These are phyloP conservation scores for Serendipita sp. DNA, from an alignment of 768 basidiomycete species.

Conservation along the genomic window DNA sequence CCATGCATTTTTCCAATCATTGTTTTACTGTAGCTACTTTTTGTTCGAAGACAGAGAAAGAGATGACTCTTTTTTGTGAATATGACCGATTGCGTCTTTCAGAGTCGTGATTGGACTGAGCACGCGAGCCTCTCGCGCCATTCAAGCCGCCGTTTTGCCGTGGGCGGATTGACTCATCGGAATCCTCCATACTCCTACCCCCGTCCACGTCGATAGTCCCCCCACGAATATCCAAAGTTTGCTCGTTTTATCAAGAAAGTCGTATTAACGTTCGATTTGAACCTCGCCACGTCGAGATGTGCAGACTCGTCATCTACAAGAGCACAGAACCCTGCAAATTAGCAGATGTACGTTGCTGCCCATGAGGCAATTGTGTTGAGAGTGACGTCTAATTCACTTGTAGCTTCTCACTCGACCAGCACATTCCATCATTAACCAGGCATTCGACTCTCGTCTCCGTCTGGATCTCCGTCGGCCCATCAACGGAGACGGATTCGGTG, in stretches of 20 bases:
- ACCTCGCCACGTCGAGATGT: constrained; percentile 26
- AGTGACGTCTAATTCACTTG: background rate
- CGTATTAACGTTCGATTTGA: background rate
- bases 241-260: background rate
- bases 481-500: constrained; percentile 92
- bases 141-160: too few species aligned
- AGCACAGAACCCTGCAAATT: constrained; percentile 85
- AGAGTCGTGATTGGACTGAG: too few species aligned
- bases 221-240: too few species aligned
- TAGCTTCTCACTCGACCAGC: constrained; percentile 84
- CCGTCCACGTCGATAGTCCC: too few species aligned
- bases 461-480: constrained; percentile 70
- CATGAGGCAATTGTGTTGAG: background rate
- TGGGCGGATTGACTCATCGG: too few species aligned
- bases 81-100: too few species aligned
- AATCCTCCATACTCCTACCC: too few species aligned
- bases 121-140: too few species aligned
- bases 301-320: constrained; percentile 89
- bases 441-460: constrained; percentile 83
- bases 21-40: too few species aligned
- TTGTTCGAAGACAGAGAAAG: too few species aligned
- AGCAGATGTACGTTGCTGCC: constrained; percentile 43
- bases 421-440: constrained; percentile 95
- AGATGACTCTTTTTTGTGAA: too few species aligned
- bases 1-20: too few species aligned